Conservation (phyloP, 2,329 filamentous ascomycete species). For the Nemania sp. region DNA sequence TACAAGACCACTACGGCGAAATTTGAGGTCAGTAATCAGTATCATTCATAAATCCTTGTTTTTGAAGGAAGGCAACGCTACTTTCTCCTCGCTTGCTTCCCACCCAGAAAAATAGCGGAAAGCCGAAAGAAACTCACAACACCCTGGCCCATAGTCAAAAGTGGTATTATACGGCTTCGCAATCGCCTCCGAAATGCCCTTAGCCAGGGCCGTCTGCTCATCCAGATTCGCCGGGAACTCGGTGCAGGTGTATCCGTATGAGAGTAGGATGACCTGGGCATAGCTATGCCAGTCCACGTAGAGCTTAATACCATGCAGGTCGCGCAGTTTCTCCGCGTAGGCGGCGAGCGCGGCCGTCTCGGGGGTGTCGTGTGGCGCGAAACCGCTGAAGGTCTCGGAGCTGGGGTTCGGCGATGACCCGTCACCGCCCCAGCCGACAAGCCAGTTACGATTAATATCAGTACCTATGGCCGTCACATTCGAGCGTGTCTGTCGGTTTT, state of each 20-base stretch:
- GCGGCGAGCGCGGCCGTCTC: slow-evolving; percentile 62
- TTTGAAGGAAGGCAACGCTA: neutral
- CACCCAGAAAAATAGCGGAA: neutral
- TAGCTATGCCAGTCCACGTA: slow-evolving; percentile 73
- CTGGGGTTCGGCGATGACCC: slow-evolving; percentile 61
- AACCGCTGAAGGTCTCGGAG: slow-evolving; percentile 59
- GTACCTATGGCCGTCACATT: slow-evolving; percentile 60
- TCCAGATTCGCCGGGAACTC: slow-evolving; percentile 57
- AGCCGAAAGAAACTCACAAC: slow-evolving; percentile 29
- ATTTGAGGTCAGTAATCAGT: slow-evolving; percentile 2
- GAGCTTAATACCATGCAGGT: slow-evolving; percentile 60
- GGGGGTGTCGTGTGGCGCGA: slow-evolving; percentile 57
- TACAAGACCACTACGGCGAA: slow-evolving; percentile 41
- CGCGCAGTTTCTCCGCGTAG: slow-evolving; percentile 58
- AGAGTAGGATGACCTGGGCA: slow-evolving; percentile 65
- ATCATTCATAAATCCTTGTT: neutral
- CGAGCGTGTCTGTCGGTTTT: slow-evolving; percentile 60
- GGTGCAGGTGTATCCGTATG: slow-evolving; percentile 67
- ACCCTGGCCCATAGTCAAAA: slow-evolving; percentile 46
- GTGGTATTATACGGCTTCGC: slow-evolving; percentile 49
- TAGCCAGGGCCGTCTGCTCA: slow-evolving; percentile 58
- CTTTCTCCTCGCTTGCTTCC: too few species aligned
- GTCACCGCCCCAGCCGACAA: slow-evolving; percentile 58
- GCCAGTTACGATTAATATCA: slow-evolving; percentile 68
- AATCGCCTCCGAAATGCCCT: slow-evolving; percentile 48